Evolutionary conservation across 2,329 filamentous ascomycete genomes (phyloP).

Genomic region (Boeremia exigua): DNA sequence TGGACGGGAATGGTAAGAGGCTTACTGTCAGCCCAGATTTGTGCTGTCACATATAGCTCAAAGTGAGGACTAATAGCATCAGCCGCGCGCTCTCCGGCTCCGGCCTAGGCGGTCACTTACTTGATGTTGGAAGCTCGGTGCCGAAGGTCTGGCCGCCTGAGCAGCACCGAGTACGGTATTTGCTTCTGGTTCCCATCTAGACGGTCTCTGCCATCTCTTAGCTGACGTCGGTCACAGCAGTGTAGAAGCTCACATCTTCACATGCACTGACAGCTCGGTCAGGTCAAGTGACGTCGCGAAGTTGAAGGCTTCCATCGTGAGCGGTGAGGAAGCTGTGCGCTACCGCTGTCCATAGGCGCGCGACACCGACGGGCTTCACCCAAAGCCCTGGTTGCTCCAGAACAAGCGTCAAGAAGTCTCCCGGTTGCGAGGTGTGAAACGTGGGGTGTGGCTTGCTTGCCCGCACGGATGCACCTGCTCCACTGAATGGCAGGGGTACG

Average conservation of each 20-base stretch:
- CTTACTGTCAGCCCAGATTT: slow-evolving; percentile 96
- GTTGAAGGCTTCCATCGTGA: slow-evolving; percentile 87
- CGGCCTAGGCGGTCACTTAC: slow-evolving; percentile 49
- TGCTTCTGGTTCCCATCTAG: slow-evolving; percentile 80
- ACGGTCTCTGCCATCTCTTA: slow-evolving; percentile 62
- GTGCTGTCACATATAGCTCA: slow-evolving; percentile 90
- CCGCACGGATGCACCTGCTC: neutral
- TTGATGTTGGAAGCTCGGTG: slow-evolving; percentile 86
- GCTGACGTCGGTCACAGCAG: slow-evolving; percentile 2
- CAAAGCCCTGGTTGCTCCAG: neutral
- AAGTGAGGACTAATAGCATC: slow-evolving; percentile 69
- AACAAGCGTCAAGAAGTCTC: neutral
- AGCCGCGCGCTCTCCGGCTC: neutral
- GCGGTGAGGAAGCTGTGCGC: slow-evolving; percentile 22
- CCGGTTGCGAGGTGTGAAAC: slow-evolving; percentile 8
- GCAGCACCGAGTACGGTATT: slow-evolving; percentile 76
- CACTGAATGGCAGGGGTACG: slow-evolving; percentile 24
- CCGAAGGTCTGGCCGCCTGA: slow-evolving; percentile 79
- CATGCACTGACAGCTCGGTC: slow-evolving; percentile 67
- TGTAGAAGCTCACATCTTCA: slow-evolving; percentile 63
- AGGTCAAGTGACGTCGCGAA: slow-evolving; percentile 90
- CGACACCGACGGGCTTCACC: slow-evolving; percentile 9
- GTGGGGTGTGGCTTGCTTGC: slow-evolving; percentile 13
- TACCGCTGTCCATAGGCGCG: slow-evolving; percentile 34
- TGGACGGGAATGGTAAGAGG: slow-evolving; percentile 90